Base-by-base conservation (phyloP, 768 basidiomycete species). In the Albatrellus ellisii region DNA sequence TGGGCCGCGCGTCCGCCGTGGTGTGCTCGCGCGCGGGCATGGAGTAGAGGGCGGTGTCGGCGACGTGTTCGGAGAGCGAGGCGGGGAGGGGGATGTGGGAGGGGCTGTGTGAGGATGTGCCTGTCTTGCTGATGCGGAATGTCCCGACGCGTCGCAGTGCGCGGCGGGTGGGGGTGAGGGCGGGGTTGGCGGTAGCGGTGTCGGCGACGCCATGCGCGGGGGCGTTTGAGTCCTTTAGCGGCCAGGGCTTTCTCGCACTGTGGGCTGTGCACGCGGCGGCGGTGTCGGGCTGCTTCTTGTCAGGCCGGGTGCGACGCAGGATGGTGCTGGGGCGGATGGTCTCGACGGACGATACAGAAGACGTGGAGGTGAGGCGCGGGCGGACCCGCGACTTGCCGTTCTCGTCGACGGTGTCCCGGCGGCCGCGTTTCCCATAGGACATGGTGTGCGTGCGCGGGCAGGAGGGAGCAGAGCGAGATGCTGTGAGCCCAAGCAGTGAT, bases 71-170 rank as follows among this genome's bases (percentile, higher is more conserved):
- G 21, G 14, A n/a, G 31, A 38, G 24, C 18, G 31, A 27, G 6
- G 48, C 36, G 8, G 48, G 39, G 21, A 36, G 10, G 3, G 47
- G 36, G 14, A 36, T 36, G n/a, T 41, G 43, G 18, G 49, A 42
- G 14, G 39, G 21, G n/a, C 12, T 12, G 11, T 6, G 11, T 7
- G 21, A 10, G 8, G 4, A 28, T 15, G 26, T 22, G 14, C 40
- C 11, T 27, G 24, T 27, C 39, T 31, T 39, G 12, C 40, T 40
- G 37, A 50, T 45, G 25, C 44, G 39, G 47, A 48, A 15, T 9
- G 49, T 43, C 17, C 49, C 47, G 4, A 50, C 49, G 40, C 49
- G 47, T 17, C 49, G 49, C 21, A 50, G 49, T 29, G 31, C 43
- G 28, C 41, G 49, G 24, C 31, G 47, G 9, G 47, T 33, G 22